Evolutionary conservation across 1,284 basidiomycete genomes (phyloP), one percentile per base, ranked within the genome.

Genomic region (Crepidotus sp.): DNA sequence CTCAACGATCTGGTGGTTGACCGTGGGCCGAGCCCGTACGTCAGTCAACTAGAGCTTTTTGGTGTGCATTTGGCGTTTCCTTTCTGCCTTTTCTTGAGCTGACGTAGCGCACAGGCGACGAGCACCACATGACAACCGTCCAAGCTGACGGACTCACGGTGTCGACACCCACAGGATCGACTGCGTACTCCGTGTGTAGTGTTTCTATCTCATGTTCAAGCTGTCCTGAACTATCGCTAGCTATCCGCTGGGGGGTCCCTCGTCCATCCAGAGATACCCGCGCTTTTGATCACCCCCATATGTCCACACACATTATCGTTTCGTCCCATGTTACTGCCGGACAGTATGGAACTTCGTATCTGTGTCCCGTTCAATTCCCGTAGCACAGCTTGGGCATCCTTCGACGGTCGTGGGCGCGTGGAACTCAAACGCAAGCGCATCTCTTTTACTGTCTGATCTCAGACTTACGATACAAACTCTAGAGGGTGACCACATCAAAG

Each of bases 401-500:
- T 99, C 59, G 96, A 99, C 59, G 96, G 96, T 11, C 80, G 96
- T 39, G 96, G 96, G 1, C 79, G 96, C 19, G 88, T 99, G 11
- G 96, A 99, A 66, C 69, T 97, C 14, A 88, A 87, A 65, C 93
- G 92, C 92, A 58, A 60, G 87, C 73, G 17, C 24, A 49, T 47
- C 13, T 35, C 35, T 29, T 34, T 3, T 11, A 19, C 39, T 22
- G 36, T 42, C 50, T 30, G 40, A 24, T 31, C 26, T 37, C 34
- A 21, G 6, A 14, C 25, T 36, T 18, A 45, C 14, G 2, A n/a
- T 49, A 21, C 40, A 10, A 22, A 27, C n/a, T 51, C 36, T 65
- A 94, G 91, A 98, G 78, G 96, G 96, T 35, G 96, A 99, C 61
- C 96, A 98, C 62, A 98, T 99, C 70, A 98, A 96, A 67, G 85